These are phyloP conservation scores for Capronia coronata DNA, from an alignment of 2,329 filamentous ascomycete species.

Conservation along the genomic window DNA sequence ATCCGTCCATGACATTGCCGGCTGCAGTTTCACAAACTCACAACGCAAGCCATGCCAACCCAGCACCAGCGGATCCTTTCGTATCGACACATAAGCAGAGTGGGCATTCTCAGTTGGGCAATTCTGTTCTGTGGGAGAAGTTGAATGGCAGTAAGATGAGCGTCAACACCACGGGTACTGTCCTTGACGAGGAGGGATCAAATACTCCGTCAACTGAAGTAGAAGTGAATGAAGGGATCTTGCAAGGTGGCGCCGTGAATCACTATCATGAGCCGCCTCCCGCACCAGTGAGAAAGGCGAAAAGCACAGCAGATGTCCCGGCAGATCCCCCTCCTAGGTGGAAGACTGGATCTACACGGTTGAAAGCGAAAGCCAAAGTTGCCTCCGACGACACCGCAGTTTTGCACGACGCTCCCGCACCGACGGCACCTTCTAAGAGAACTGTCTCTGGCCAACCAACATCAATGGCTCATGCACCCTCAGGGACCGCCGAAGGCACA, in stretches of 20 bases:
- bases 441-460: conserved; percentile 77
- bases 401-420: conserved; percentile 31
- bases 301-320: conserved; percentile 48
- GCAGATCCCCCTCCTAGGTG: conserved; percentile 59
- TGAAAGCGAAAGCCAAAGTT: conserved; percentile 37
- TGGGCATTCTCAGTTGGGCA: conserved; percentile 33
- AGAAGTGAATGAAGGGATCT: conserved; percentile 21
- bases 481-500: conserved; percentile 49
- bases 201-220: conserved; percentile 21
- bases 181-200: conserved; percentile 23
- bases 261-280: conserved; percentile 38
- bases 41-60: conserved; percentile 32
- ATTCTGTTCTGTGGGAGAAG: conserved; percentile 45
- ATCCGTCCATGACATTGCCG: conserved; percentile 29
- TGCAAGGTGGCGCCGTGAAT: conserved; percentile 21
- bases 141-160: conserved; percentile 43
- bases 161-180: conserved; percentile 28
- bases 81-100: conserved; percentile 34
- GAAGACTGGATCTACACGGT: conserved; percentile 47
- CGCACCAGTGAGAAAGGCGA: conserved; percentile 45
- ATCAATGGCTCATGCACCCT: conserved; percentile 45
- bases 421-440: conserved; percentile 58
- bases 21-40: conserved; percentile 30
- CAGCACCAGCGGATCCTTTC: conserved; percentile 41
- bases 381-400: conserved; percentile 38